Conservation (phyloP, 306 rosid genomes). For the Casuarina equisetifolia region DNA sequence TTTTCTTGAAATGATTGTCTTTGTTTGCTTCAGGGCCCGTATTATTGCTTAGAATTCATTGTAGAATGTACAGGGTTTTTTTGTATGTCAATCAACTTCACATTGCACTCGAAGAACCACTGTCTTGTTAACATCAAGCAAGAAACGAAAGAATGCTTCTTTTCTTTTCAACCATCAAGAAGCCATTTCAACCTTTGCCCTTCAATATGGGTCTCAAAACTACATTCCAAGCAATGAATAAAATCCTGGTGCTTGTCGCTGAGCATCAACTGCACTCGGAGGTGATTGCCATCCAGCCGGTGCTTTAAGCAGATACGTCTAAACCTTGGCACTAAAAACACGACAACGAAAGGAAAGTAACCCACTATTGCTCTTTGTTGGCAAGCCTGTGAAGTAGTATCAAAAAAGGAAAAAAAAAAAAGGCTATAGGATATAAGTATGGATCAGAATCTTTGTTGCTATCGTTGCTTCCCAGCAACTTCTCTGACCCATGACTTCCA, state of each 20-base stretch:
- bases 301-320: not conserved
- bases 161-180: not conserved
- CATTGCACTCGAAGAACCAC: not conserved
- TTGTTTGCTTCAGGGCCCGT: not conserved
- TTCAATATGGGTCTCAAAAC: not conserved
- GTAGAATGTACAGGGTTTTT: not conserved
- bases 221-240: no score
- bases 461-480: slow-evolving; percentile 22
- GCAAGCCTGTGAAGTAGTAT: not conserved
- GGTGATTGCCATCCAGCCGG: not conserved
- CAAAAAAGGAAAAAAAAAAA: not conserved
- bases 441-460: slow-evolving; percentile 22
- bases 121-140: no score
- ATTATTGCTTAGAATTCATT: no score
- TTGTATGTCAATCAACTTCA: not conserved
- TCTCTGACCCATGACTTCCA: slow-evolving; percentile 45
- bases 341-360: not conserved
- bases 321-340: not conserved
- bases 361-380: not conserved
- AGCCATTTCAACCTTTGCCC: not conserved
- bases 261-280: not conserved
- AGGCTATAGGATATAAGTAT: not conserved
- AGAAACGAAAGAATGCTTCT: not conserved
- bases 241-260: not conserved
- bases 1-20: not conserved